Evolutionary conservation across 495 filamentous ascomycete species (phyloP), one percentile per base, ranked within the genome.

Genomic region (Podospora pseudopauciseta): DNA sequence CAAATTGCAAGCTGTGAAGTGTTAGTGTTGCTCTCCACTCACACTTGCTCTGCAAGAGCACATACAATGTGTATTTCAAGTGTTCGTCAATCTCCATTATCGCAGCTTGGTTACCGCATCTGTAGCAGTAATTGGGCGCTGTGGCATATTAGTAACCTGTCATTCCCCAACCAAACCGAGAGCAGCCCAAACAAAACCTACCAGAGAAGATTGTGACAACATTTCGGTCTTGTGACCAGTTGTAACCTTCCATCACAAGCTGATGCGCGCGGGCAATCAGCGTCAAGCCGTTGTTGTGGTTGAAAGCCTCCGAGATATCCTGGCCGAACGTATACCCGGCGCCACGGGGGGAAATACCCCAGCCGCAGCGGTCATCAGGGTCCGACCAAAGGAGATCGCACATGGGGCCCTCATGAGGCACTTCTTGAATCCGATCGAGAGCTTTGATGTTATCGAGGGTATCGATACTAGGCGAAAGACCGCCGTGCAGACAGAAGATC

Each of bases 21-120:
- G 15, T 61, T 61, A 61, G 59, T 20, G 16, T 58, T 58, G 56
- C 56, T 20, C n/a, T 23, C 23, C 23, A 1, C 56, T 58, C 56
- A 58, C 16, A 20, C 4, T 18, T 18, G 30, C 56, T 58, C 6
- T n/a, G 23, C n/a, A 27, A 58, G 11, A 5, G 56, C 7, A 90
- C 93, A 81, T 87, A 99, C 95, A 99, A 99, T 74, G 95, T 99
- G 79, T 98, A 99, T 84, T 99, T 98, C 80, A 99, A 82, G 80
- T 99, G 93, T 81, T 99, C 95, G 70, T 99, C 95, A 80, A 99
- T 99, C 80, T 99, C 95, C 95, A 99, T 99, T 79, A 99, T 99
- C 11, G 95, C 95, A 63, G 95, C 95, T 81, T 99, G 95, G 81
- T 99, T 99, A 74, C 95, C 95, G 79, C 95, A 99, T 77, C 95